Evolutionary conservation across 1,284 basidiomycete genomes (phyloP), one percentile per base, ranked within the genome.

Genomic region (Pyrrhoderma lamaoense): DNA sequence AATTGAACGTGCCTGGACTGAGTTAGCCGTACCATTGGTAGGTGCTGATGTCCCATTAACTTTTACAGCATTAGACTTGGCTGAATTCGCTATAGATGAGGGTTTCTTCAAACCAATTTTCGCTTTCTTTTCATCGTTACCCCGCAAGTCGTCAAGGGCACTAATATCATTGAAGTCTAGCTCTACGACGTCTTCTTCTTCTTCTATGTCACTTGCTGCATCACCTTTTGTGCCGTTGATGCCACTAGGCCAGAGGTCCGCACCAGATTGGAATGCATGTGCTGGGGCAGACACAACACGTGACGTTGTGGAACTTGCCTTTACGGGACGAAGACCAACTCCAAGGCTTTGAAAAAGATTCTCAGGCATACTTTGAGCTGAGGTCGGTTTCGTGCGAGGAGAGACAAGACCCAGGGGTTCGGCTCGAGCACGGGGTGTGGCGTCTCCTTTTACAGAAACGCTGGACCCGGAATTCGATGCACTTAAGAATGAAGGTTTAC

Each of bases 161-260:
- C 49, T 39, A 18, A 55, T 55, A 18, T 55, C 49, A 25, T 49
- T 55, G 39, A 55, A 55, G 45, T 55, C 54, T 22, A 55, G 21
- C 45, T 55, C 54, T 14, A 52, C 46, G 14, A 55, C 46, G n/a
- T 52, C 54, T 3, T 52, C 50, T 13, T 11, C 16, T 5, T 47
- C 45, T 11, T 37, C 39, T 21, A 16, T 22, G 8, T 16, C 42
- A 14, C 35, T 37, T 2, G 16, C 27, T 7, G 13, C 3, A 14
- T 21, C 23, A 22, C 8, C 25, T n/a, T 38, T 18, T 23, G 44
- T 8, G 27, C 27, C 18, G 9, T 27, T n/a, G 16, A 14, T 23
- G 16, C 51, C 21, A 37, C 31, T 45, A 16, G 54, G 45, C 54
- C 54, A 55, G 18, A 55, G 34, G 23, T 55, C 54, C n/a, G 31